phyloP scores from a whole-genome alignment of 495 filamentous ascomycete species.

The Penicillium turbatum region DNA sequence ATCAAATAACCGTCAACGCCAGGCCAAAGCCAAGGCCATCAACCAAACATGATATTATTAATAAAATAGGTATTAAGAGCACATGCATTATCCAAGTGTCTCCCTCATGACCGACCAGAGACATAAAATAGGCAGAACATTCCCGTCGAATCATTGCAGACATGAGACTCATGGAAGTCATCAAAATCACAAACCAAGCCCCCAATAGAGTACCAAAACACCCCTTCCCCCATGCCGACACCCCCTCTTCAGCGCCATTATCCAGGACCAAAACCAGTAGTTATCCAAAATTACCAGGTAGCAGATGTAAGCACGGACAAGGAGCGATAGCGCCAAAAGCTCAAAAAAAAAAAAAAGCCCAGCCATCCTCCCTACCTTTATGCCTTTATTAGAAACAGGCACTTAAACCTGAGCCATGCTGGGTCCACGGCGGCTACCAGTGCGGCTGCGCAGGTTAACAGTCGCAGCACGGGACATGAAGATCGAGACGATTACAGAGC shows the following conservation, averaged over 20 bases:
- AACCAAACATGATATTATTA: constrained; percentile 18
- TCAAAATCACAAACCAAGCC: neutral
- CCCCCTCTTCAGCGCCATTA: neutral
- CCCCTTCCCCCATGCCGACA: neutral
- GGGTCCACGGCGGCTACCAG: constrained; percentile 44
- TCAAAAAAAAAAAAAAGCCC: neutral
- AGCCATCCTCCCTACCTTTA: neutral
- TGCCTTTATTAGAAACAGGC: neutral
- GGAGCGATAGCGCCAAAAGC: neutral
- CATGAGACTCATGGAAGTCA: neutral
- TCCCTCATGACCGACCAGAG: neutral
- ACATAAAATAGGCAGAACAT: neutral
- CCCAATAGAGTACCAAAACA: too few species aligned
- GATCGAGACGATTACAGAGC: constrained; percentile 49
- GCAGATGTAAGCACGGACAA: neutral
- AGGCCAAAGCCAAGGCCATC: constrained; percentile 8
- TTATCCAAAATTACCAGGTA: constrained; percentile 2
- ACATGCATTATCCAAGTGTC: constrained; percentile 6
- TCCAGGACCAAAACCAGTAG: neutral
- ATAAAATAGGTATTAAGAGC: constrained; percentile 19
- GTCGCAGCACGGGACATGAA: constrained; percentile 37
- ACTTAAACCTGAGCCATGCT: constrained; percentile 63
- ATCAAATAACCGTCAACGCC: constrained; percentile 5
- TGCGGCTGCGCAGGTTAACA: constrained; percentile 39
- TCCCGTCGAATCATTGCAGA: neutral